Percentiles rank a stretch among this genome's conserved stretches.
phyloP scores from a whole-genome alignment of 2,329 filamentous ascomycete species.

The Sphaerostilbella broomeana region DNA sequence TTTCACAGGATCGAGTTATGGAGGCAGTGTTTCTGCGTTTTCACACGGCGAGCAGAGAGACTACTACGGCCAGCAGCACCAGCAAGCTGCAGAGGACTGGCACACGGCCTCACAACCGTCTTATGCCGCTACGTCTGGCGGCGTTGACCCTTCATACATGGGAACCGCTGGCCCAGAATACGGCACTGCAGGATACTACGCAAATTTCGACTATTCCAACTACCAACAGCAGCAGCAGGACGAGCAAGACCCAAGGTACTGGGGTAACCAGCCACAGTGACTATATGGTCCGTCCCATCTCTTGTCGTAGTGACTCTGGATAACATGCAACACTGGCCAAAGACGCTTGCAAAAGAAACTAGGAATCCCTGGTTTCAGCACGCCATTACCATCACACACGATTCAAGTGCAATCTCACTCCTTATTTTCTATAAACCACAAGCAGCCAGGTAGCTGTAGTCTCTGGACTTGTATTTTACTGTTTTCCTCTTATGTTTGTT shows the following conservation, averaged over 20 bases:
- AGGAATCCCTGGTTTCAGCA: no score
- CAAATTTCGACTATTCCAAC: slow-evolving; percentile 16
- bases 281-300: neutral
- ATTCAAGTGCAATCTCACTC: no score
- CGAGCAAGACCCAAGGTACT: slow-evolving; percentile 17
- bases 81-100: slow-evolving; percentile 6
- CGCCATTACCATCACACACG: no score
- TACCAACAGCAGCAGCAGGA: slow-evolving; percentile 10
- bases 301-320: no score
- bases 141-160: slow-evolving; percentile 4
- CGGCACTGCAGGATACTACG: slow-evolving; percentile 14
- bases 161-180: slow-evolving; percentile 4
- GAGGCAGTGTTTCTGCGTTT: neutral
- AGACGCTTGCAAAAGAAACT: no score
- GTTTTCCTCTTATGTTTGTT: no score
- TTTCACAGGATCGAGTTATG: slow-evolving; percentile 1
- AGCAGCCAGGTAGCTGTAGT: no score
- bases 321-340: no score
- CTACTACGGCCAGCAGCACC: slow-evolving; percentile 7
- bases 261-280: slow-evolving; percentile 9
- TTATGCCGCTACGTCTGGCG: slow-evolving; percentile 1
- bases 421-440: no score
- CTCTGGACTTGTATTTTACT: no score
- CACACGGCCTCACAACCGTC: neutral
- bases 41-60: neutral